Conservation (phyloP, 345 rosid species). For the Eutrema yunnanense region DNA sequence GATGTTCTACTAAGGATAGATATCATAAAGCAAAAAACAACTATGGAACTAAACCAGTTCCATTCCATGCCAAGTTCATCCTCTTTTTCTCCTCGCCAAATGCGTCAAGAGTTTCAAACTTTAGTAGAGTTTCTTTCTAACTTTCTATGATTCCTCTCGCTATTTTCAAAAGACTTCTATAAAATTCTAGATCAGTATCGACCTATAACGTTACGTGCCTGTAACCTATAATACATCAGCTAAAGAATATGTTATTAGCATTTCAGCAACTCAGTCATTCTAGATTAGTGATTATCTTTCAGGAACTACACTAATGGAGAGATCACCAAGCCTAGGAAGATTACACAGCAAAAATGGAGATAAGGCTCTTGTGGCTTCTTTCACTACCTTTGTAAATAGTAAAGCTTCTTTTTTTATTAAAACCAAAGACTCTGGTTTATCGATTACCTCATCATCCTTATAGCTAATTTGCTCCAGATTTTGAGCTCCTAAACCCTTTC, state of each 20-base stretch:
- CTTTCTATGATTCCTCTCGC: neutral
- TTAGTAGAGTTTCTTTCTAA: neutral
- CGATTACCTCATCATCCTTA: constrained; percentile 15
- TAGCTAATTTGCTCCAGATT: constrained; percentile 48
- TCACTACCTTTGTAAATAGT: neutral
- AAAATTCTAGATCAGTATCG: neutral
- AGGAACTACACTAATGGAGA: neutral
- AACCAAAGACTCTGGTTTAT: neutral
- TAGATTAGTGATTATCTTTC: neutral
- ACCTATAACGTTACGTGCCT: neutral
- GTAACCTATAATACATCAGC: neutral
- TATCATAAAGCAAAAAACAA: neutral
- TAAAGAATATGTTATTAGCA: neutral
- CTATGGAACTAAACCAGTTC: neutral
- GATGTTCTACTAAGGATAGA: neutral
- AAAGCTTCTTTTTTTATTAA: neutral
- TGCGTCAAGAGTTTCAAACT: neutral
- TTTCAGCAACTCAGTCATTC: neutral
- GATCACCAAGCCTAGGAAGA: neutral
- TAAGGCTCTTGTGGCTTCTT: neutral
- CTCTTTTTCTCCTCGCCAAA: neutral
- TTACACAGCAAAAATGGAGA: neutral
- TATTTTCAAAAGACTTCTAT: neutral
- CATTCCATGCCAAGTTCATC: neutral
- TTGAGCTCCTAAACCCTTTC: constrained; percentile 67